phyloP scores from a whole-genome alignment of 164 flowering plant genomes.

The Platanus orientalis region DNA sequence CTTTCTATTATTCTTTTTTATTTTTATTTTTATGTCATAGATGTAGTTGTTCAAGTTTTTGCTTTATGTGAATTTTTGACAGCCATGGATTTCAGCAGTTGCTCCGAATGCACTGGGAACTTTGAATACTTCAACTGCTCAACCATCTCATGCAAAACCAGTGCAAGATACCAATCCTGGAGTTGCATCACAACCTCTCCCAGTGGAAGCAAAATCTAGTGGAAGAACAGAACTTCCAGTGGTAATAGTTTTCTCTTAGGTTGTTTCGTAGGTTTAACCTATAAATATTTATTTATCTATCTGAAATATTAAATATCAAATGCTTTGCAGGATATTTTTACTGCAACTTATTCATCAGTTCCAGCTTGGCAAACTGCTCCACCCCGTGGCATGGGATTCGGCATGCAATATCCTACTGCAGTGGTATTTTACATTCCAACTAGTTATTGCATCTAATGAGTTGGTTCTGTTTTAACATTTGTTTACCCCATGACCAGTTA shows the following conservation, averaged over 20 bases:
- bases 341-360: slow-evolving; percentile 42
- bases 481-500: not conserved
- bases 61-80: too few relatives aligned
- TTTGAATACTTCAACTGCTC: slow-evolving; percentile 22
- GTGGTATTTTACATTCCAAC: slow-evolving; percentile 29
- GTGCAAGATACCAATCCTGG: slow-evolving; percentile 22
- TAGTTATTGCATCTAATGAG: not conserved
- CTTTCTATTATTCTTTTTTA: too few relatives aligned
- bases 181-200: slow-evolving; percentile 27
- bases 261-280: not conserved
- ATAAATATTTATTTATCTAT: not conserved
- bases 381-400: slow-evolving; percentile 47
- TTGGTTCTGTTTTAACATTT: not conserved
- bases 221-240: slow-evolving; percentile 74
- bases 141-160: slow-evolving; percentile 30
- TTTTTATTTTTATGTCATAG: not conserved
- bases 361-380: slow-evolving; percentile 66
- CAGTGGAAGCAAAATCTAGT: slow-evolving; percentile 35
- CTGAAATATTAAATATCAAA: not conserved
- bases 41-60: too few relatives aligned
- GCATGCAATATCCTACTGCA: slow-evolving; percentile 61
- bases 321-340: slow-evolving; percentile 67
- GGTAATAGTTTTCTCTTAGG: slow-evolving; percentile 30
- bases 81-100: slow-evolving; percentile 7
- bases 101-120: slow-evolving; percentile 39